These are phyloP conservation scores for Phaffia rhodozyma DNA, from an alignment of 1,284 basidiomycete genomes.

Conservation along the genomic window DNA sequence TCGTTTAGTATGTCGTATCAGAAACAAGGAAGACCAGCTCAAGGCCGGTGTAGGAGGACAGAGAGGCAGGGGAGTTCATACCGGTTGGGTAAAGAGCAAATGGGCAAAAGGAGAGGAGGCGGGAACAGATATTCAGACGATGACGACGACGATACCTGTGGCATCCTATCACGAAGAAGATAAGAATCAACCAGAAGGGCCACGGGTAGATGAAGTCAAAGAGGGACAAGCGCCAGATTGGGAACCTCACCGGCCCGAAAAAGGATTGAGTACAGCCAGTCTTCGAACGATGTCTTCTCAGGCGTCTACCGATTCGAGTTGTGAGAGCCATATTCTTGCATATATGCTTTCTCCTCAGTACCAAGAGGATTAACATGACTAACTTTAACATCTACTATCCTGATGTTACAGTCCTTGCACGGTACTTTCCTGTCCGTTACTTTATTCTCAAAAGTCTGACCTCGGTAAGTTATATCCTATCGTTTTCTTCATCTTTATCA, in stretches of 20 bases:
- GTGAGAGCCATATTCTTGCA: background rate
- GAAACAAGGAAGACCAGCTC: conserved; percentile 72
- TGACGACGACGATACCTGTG: background rate
- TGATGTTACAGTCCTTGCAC: conserved; percentile 41
- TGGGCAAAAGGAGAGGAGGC: conserved; percentile 30
- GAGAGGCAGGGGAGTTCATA: conserved; percentile 73
- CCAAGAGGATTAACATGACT: background rate
- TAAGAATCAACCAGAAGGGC: conserved; percentile 24
- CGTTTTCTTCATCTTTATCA: background rate
- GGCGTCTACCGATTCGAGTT: conserved; percentile 58
- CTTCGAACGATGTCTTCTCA: conserved; percentile 39
- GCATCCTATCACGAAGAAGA: background rate
- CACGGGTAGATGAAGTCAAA: background rate
- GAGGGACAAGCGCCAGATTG: conserved; percentile 21
- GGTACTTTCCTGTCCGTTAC: conserved; percentile 70
- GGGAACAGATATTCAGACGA: conserved; percentile 13
- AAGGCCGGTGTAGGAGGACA: conserved; percentile 84
- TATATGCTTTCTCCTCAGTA: background rate
- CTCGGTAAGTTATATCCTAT: conserved; percentile 42
- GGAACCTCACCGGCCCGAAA: conserved; percentile 47
- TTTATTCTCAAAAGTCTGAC: conserved; percentile 86
- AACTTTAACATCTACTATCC: background rate
- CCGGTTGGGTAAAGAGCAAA: conserved; percentile 58
- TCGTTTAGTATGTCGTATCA: conserved; percentile 70
- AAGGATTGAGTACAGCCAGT: conserved; percentile 28